Evolutionary conservation across 2,329 filamentous ascomycete genomes (phyloP), one percentile per base, ranked within the genome.

Genomic region (Diaporthe sp.): DNA sequence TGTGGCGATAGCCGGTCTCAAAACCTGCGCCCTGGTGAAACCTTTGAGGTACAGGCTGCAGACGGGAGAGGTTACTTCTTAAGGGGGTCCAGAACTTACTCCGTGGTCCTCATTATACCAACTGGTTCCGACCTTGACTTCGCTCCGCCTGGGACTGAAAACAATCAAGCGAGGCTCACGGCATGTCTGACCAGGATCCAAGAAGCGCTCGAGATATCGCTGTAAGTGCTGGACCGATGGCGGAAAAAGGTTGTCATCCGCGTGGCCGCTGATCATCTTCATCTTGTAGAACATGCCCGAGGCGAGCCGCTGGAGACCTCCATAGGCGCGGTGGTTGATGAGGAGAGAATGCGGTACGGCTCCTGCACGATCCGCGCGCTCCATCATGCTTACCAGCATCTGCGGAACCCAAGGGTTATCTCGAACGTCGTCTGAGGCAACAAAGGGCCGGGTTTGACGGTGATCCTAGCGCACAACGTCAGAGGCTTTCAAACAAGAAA

Each of bases 281-380:
- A 79, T 80, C 0, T 80, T 77, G 49, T 88, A 88, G 57, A 88
- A 87, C 42, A 88, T 77, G 5, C 79, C 78, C 0, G 86, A 88
- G 0, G 86, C 82, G 0, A 88, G 79, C 1, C 80, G 78, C n/a
- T 88, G 83, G 0, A 88, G 79, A 0, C 75, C 70, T 10, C 78
- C 79, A 51, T 76, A 78, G 0, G 81, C 81, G 0, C 81, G 79
- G 59, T 82, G 81, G 62, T 82, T 81, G 75, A 82, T 80, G 3
- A 82, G 74, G 0, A 82, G 78, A 72, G 80, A 76, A 49, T 80
- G 70, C 2, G 75, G 68, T 7, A 81, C 53, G 4, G 72, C 78
- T 8, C 79, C 77, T 10, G 79, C 78, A 7, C 76, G 53, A 42
- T 78, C 67, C 3, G 80, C 80, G 1, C 80, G 73, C 68, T 82